Conservation (phyloP, 768 basidiomycete genomes). For the Hortiboletus campestris region DNA sequence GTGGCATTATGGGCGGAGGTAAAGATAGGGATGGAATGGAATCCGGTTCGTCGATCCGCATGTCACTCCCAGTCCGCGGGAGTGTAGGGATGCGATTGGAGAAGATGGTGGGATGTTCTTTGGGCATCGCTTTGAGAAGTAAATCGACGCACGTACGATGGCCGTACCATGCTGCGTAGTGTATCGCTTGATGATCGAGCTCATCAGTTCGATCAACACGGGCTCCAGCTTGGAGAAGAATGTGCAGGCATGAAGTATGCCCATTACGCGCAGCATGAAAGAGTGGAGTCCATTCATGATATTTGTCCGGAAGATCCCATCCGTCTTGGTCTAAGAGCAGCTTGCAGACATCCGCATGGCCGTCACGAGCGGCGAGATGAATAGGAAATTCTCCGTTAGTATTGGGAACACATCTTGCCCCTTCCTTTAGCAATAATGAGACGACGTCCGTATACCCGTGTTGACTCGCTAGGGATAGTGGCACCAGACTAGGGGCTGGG, state of each 20-base stretch:
- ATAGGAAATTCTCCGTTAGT: slow-evolving; percentile 97
- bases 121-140: slow-evolving; percentile 46
- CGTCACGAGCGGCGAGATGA: slow-evolving; percentile 92
- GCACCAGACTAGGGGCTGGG: slow-evolving; percentile 68
- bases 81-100: slow-evolving; percentile 18
- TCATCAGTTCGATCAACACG: slow-evolving; percentile 81
- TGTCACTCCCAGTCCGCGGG: slow-evolving; percentile 29
- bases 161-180: slow-evolving; percentile 97
- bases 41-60: slow-evolving; percentile 72
- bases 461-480: slow-evolving; percentile 88
- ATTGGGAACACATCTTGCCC: slow-evolving; percentile 78
- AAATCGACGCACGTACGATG: slow-evolving; percentile 66
- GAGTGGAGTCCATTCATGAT: slow-evolving; percentile 97
- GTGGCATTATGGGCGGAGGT: slow-evolving; percentile 97
- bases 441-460: slow-evolving; percentile 86
- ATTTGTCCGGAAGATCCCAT: slow-evolving; percentile 91
- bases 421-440: slow-evolving; percentile 69
- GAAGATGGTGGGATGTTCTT: slow-evolving; percentile 13
- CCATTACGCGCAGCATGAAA: slow-evolving; percentile 94
- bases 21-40: slow-evolving; percentile 92
- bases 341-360: slow-evolving; percentile 81
- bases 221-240: slow-evolving; percentile 79
- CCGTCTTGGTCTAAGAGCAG: slow-evolving; percentile 72
- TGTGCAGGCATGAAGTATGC: slow-evolving; percentile 64
- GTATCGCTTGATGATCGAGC: slow-evolving; percentile 76